Percentiles rank a stretch among this genome's conserved stretches.
These are phyloP conservation scores for Populus deltoides DNA, from an alignment of 345 rosid species.

Conservation along the genomic window DNA sequence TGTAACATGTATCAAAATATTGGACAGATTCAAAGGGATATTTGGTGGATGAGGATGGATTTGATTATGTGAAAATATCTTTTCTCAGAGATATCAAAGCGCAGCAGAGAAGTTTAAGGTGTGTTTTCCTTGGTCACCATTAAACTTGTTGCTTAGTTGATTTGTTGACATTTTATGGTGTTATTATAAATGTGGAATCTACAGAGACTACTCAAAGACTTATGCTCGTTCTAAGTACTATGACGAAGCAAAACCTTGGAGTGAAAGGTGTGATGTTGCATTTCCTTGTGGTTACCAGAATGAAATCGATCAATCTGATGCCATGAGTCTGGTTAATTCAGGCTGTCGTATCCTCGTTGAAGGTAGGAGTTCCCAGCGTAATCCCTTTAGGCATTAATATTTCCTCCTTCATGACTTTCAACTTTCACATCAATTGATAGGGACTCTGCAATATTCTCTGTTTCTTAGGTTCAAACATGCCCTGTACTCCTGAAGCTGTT, in stretches of 20 bases:
- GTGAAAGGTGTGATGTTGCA: slow-evolving; percentile 88
- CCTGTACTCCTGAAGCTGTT: slow-evolving; percentile 91
- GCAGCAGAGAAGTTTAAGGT: slow-evolving; percentile 97
- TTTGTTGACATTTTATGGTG: slow-evolving; percentile 4
- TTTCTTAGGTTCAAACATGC: slow-evolving; percentile 84
- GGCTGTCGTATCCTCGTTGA: slow-evolving; percentile 88
- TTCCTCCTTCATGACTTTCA: background rate
- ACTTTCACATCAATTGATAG: background rate
- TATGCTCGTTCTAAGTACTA: slow-evolving; percentile 93
- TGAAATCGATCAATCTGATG: slow-evolving; percentile 95
- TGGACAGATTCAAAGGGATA: slow-evolving; percentile 87
- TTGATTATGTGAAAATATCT: slow-evolving; percentile 92
- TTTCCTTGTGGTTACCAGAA: slow-evolving; percentile 94
- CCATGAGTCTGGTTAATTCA: slow-evolving; percentile 79
- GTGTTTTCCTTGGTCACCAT: background rate
- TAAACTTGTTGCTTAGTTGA: slow-evolving; percentile 1
- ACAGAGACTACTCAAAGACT: slow-evolving; percentile 98
- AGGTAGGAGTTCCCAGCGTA: slow-evolving; percentile 49
- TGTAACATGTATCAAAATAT: slow-evolving; percentile 15
- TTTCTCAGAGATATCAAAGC: slow-evolving; percentile 93
- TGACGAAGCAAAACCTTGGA: slow-evolving; percentile 98
- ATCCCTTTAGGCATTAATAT: slow-evolving; percentile 2
- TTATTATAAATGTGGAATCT: slow-evolving; percentile 23
- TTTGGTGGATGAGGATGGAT: slow-evolving; percentile 96
- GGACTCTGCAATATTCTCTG: slow-evolving; percentile 6